Percentiles rank a stretch among this genome's conserved stretches.
Conservation (phyloP, 2,329 filamentous ascomycete species). For the Whalleya microplaca region DNA sequence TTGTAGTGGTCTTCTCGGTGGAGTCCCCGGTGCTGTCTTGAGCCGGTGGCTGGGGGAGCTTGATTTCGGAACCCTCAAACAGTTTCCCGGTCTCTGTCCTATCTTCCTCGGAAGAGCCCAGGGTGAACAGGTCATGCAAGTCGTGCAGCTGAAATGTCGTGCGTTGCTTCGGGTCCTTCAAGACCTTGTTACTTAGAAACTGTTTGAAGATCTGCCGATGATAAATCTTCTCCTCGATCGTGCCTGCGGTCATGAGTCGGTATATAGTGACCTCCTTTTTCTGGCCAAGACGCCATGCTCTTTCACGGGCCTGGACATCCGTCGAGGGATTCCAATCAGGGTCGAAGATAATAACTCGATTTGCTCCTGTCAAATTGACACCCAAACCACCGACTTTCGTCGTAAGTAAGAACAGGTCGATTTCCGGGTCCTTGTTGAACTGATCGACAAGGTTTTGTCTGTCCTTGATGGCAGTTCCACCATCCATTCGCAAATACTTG, state of each 20-base stretch:
- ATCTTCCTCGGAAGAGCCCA: conserved; percentile 68
- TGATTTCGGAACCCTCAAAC: conserved; percentile 85
- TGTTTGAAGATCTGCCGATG: conserved; percentile 99
- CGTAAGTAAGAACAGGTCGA: conserved; percentile 90
- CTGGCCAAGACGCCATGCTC: conserved; percentile 94
- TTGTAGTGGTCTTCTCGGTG: conserved; percentile 3
- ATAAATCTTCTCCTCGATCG: conserved; percentile 99
- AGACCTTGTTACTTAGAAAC: conserved; percentile 93
- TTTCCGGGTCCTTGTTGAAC: conserved; percentile 80
- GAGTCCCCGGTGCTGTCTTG: conserved; percentile 14
- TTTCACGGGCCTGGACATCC: conserved; percentile 90
- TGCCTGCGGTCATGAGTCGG: conserved; percentile 95
- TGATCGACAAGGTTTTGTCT: conserved; percentile 90
- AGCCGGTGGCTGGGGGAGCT: conserved; percentile 50
- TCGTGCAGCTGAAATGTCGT: conserved; percentile 90
- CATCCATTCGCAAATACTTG: conserved; percentile 89
- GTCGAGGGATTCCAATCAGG: conserved; percentile 99
- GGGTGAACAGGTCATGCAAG: conserved; percentile 87
- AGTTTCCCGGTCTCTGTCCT: conserved; percentile 83
- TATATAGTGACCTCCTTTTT: conserved; percentile 96
- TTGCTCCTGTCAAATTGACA: conserved; percentile 91
- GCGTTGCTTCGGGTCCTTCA: conserved; percentile 91
- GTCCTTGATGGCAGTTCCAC: conserved; percentile 82
- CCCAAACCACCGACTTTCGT: conserved; percentile 95
- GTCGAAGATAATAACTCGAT: conserved; percentile 96